A percentile compares a stretch with the other conserved stretches of the same genome.
Evolutionary conservation across 306 rosid genomes (phyloP).

Genomic region (Cicer chorassanicum): DNA sequence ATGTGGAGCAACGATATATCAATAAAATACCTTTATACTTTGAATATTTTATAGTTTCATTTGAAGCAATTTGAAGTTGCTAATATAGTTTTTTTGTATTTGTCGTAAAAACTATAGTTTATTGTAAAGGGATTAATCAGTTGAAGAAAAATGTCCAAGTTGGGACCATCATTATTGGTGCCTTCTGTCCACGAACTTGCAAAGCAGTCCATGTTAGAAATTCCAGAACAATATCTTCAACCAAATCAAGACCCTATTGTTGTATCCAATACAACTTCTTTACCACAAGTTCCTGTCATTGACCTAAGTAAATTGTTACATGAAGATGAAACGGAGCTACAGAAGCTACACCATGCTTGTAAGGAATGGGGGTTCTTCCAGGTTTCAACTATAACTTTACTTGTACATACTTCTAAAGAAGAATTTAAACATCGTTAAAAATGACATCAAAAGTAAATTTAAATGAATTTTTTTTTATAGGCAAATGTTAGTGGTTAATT

Average conservation of each 20-base stretch:
- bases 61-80: not conserved
- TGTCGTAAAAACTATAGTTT: no score
- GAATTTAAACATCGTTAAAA: no score
- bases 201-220: constrained; percentile 28
- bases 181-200: constrained; percentile 51
- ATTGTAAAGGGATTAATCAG: not conserved
- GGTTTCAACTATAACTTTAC: constrained; percentile 36
- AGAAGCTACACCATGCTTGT: constrained; percentile 54
- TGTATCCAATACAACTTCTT: constrained; percentile 19
- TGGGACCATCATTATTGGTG: constrained; percentile 30
- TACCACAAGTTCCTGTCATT: constrained; percentile 51
- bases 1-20: no score
- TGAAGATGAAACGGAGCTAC: constrained; percentile 45
- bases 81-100: not conserved
- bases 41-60: not conserved
- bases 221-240: constrained; percentile 53
- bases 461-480: no score
- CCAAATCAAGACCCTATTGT: constrained; percentile 49
- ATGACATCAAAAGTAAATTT: no score
- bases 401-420: no score
- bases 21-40: no score
- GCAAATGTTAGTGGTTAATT: no score
- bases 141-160: constrained; percentile 3
- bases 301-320: constrained; percentile 50
- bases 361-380: constrained; percentile 53